phyloP scores from a whole-genome alignment of 2,329 filamentous ascomycete species.

The Hymenoscyphus infarciens region DNA sequence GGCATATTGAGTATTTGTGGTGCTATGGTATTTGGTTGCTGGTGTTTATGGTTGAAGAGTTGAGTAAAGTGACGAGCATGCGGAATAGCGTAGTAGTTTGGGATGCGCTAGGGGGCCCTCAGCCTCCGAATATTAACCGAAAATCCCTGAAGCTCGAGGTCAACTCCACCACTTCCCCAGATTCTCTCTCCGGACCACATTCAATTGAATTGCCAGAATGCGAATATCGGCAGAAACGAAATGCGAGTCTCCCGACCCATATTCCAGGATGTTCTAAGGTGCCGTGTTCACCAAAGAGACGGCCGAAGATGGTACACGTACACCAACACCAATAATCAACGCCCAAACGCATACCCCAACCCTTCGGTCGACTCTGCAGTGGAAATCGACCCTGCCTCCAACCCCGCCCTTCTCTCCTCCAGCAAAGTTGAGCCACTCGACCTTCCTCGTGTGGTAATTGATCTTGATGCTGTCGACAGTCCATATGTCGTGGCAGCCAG shows the following conservation, averaged over 20 bases:
- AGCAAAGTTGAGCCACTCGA: conserved; percentile 28
- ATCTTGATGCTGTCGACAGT: conserved; percentile 49
- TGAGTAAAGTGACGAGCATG: background rate
- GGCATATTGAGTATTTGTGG: conserved; percentile 36
- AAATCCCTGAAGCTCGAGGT: background rate
- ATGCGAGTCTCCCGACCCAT: conserved; percentile 3
- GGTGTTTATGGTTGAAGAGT: background rate
- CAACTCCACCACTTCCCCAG: background rate
- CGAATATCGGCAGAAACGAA: conserved; percentile 14
- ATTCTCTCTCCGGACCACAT: background rate
- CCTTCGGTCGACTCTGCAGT: background rate
- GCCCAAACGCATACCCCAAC: background rate
- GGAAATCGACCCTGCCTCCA: background rate
- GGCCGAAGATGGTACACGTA: background rate
- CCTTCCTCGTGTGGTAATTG: conserved; percentile 44
- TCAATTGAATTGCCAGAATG: conserved; percentile 3
- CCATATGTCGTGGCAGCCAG: conserved; percentile 35
- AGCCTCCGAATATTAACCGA: background rate
- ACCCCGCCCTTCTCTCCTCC: background rate
- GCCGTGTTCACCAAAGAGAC: background rate
- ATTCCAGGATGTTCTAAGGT: background rate
- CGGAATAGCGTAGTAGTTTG: background rate
- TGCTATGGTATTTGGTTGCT: conserved; percentile 4
- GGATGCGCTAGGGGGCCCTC: background rate
- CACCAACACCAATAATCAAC: background rate